These are phyloP conservation scores for Melampsora occidentalis DNA, from an alignment of 1,284 basidiomycete species.

Conservation along the genomic window DNA sequence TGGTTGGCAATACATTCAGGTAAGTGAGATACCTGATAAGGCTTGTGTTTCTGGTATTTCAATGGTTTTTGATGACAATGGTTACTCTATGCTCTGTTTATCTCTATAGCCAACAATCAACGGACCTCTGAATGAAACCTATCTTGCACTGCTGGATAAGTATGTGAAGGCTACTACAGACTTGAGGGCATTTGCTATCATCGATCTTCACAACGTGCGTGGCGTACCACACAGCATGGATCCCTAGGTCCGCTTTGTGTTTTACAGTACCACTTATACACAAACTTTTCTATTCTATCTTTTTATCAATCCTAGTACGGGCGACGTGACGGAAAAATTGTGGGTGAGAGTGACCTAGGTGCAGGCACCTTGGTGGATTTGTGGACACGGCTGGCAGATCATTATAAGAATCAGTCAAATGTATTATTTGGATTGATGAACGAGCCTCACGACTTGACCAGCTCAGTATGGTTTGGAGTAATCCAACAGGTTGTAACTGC, in stretches of 20 bases:
- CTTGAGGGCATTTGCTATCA: background rate
- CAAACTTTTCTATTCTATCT: background rate
- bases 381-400: background rate
- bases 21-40: background rate
- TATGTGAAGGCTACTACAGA: conserved; percentile 10
- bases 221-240: too few species aligned
- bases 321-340: conserved; percentile 1
- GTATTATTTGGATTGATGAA: conserved; percentile 25
- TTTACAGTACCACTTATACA: too few species aligned
- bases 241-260: too few species aligned
- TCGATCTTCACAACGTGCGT: conserved; percentile 31
- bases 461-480: conserved; percentile 13
- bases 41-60: background rate
- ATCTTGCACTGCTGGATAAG: background rate
- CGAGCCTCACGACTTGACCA: conserved; percentile 22
- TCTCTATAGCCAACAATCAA: conserved; percentile 10
- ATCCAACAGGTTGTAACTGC: conserved; percentile 9
- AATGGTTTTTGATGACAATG: background rate
- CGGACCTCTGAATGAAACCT: background rate
- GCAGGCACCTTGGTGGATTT: conserved; percentile 5
- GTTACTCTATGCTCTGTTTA: background rate
- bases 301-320: background rate
- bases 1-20: conserved; percentile 21
- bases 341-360: background rate
- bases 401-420: conserved; percentile 10